These are phyloP conservation scores for Eucalyptus dawsonii DNA, from an alignment of 345 rosid species.

Conservation along the genomic window DNA sequence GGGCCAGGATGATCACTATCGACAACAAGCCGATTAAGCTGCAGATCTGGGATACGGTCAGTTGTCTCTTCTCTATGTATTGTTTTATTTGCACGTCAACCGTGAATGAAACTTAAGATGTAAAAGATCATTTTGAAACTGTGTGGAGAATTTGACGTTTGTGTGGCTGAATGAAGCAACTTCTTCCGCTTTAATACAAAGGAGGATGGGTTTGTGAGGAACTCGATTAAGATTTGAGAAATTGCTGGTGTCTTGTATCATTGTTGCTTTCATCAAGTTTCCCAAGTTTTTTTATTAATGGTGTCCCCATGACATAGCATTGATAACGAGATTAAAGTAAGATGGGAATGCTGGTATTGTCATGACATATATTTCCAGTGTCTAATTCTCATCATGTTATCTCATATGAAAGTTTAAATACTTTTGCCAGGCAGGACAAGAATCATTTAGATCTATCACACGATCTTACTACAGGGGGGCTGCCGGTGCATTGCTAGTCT, in stretches of 20 bases:
- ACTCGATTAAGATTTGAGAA: background rate
- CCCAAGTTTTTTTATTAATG: background rate
- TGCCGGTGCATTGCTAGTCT: conserved; percentile 97
- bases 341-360: background rate
- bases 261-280: background rate
- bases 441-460: conserved; percentile 93
- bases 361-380: background rate
- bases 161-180: background rate
- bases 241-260: background rate
- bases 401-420: background rate
- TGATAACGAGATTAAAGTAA: background rate
- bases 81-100: background rate
- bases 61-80: background rate
- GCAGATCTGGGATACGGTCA: conserved; percentile 98
- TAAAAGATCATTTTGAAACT: background rate
- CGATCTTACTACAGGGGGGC: conserved; percentile 97
- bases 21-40: conserved; percentile 93
- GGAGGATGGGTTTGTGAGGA: background rate
- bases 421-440: conserved; percentile 81
- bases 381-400: background rate
- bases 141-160: background rate
- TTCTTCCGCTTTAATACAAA: background rate
- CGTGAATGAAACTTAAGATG: background rate
- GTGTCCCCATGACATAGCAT: background rate
- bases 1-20: conserved; percentile 93